These are phyloP conservation scores for Aspergillus cejpii DNA, from an alignment of 2,329 filamentous ascomycete species.

Conservation along the genomic window DNA sequence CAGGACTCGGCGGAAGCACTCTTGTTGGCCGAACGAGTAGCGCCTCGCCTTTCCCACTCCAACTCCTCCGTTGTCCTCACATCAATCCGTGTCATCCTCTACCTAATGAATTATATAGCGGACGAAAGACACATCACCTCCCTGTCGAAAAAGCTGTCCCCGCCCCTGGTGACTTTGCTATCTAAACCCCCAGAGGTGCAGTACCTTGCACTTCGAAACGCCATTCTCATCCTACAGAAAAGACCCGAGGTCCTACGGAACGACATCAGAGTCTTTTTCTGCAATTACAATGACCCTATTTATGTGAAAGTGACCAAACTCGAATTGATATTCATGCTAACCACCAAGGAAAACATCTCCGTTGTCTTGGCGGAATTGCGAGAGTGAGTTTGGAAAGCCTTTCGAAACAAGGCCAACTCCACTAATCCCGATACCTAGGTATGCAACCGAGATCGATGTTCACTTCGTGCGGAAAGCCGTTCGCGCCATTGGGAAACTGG, in stretches of 20 bases:
- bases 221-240: constrained; percentile 84
- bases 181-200: constrained; percentile 98
- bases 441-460: constrained; percentile 96
- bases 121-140: constrained; percentile 82
- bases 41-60: constrained; percentile 90
- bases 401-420: not conserved
- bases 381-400: constrained; percentile 52
- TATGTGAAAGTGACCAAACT: constrained; percentile 99
- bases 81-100: constrained; percentile 91
- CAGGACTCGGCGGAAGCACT: constrained; percentile 83
- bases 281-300: constrained; percentile 99
- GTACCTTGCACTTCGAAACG: constrained; percentile 89
- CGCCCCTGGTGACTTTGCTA: constrained; percentile 85
- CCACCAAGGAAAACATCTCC: constrained; percentile 88
- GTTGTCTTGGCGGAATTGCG: constrained; percentile 89
- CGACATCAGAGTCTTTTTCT: constrained; percentile 98
- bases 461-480: constrained; percentile 98
- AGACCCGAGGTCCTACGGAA: constrained; percentile 89
- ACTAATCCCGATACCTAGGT: constrained; percentile 37
- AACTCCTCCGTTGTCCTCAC: constrained; percentile 96
- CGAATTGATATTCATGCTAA: constrained; percentile 98
- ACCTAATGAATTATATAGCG: constrained; percentile 97
- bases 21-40: constrained; percentile 84
- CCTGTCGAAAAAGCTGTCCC: constrained; percentile 86
- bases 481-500: constrained; percentile 91